These are phyloP conservation scores for Boletus fagicola DNA, from an alignment of 768 basidiomycete species.

Conservation along the genomic window DNA sequence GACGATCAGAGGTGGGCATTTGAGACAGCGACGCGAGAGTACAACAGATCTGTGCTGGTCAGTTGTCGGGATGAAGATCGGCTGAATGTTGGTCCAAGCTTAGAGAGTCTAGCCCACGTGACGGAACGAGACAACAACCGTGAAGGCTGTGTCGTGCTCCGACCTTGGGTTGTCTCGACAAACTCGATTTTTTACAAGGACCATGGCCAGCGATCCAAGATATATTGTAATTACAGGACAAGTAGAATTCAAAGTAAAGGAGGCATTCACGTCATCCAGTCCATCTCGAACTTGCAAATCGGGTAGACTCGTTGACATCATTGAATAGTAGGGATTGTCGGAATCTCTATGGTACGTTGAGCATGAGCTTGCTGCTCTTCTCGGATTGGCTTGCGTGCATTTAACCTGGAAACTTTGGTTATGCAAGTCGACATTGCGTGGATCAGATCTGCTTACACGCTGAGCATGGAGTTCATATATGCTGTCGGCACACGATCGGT, in stretches of 20 bases:
- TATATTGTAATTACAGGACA: background rate
- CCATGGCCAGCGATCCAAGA: background rate
- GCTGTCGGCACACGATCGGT: constrained; percentile 2
- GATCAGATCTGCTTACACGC: constrained; percentile 18
- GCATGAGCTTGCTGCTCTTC: constrained; percentile 8
- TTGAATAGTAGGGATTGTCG: constrained; percentile 18
- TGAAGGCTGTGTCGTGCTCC: background rate
- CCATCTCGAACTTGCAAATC: background rate
- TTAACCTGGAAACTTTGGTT: constrained; percentile 7
- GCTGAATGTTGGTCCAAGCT: background rate
- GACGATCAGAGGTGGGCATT: constrained; percentile 12
- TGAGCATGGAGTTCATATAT: constrained; percentile 26
- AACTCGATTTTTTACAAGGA: too few relatives aligned
- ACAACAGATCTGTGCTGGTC: background rate
- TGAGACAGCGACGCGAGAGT: background rate
- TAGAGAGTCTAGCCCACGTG: background rate
- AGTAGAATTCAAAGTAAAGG: background rate
- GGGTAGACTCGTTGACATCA: background rate
- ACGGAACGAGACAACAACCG: background rate
- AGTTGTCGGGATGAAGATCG: background rate
- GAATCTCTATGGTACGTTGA: constrained; percentile 12
- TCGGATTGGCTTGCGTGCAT: constrained; percentile 18
- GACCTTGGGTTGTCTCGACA: too few relatives aligned
- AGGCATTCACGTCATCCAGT: background rate
- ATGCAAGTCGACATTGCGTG: background rate